Base-by-base conservation (phyloP, 2,329 filamentous ascomycete species). In the Pseudogymnoascus sp. region DNA sequence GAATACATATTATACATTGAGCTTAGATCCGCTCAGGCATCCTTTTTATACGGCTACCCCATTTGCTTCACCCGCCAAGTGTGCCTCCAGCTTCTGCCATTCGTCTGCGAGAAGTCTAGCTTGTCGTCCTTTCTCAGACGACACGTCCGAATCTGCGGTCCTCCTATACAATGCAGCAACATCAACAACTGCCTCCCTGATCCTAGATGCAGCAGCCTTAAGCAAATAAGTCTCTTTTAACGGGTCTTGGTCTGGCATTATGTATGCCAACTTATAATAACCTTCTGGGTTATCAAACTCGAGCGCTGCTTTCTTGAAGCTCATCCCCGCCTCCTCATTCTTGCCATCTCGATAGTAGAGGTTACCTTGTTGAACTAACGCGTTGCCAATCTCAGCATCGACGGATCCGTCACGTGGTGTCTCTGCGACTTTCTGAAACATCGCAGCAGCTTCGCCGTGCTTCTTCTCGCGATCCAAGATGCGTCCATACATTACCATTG, bases 181-280 rank as follows among this genome's bases (percentile, higher is more conserved):
- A 17, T 56, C 50, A 15, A 33, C 29, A 33, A 33, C 29, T n/a
- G 72, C 72, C 37, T 71, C 71, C 1, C 63, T 10, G 19, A 74
- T 65, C 1, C 72, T 72, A 0, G 70, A 68, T 1, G 65, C 64
- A 9, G 72, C 72, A 19, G 72, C 72, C 65, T 73, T 72, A 2
- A 70, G 53, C 9, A 73, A 33, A 62, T 71, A 73, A 0, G 66
- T 60, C 37, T 69, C 61, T 26, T 70, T 65, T 7, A 65, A 60
- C 7, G 64, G 35, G 17, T 63, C 61, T 42, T 68, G 37, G 4
- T 60, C 59, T 15, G 33, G 13, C 33, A 60, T 38, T 1, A 69
- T 31, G 19, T 69, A 60, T 2, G 71, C 69, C n/a, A 74, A 67
- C 33, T 71, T 68, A 62, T 70, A 73, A 61, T 72, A 73, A 5